Conservation (phyloP, 1,284 basidiomycete genomes). For the Sphaerobolus stellatus region DNA sequence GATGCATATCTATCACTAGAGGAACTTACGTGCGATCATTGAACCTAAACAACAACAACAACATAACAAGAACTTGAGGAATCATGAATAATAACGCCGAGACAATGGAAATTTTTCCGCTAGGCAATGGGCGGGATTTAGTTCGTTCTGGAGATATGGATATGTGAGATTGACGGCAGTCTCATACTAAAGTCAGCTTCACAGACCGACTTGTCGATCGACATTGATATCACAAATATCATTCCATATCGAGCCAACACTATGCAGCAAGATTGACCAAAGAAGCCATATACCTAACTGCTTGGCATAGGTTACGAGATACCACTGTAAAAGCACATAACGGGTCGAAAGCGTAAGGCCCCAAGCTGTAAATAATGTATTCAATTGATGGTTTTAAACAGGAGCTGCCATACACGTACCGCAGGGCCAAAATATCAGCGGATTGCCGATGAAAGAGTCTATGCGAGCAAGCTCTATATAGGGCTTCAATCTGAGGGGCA, state of each 20-base stretch:
- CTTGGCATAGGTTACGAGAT: not conserved
- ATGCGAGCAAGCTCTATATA: not conserved
- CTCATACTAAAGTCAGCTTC: constrained; percentile 1
- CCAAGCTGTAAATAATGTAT: not conserved
- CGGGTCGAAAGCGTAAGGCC: not conserved
- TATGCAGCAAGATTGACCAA: constrained; percentile 9
- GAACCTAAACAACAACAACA: not conserved
- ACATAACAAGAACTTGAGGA: not conserved
- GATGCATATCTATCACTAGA: not conserved
- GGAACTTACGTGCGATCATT: not conserved
- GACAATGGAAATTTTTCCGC: constrained; percentile 40
- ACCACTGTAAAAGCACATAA: not conserved
- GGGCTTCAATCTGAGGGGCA: not conserved
- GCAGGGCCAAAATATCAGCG: not conserved
- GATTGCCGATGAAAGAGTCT: not conserved
- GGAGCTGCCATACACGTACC: not conserved
- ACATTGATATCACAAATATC: constrained; percentile 25
- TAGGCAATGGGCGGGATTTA: constrained; percentile 47
- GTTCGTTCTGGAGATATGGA: constrained; percentile 43
- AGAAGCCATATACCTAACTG: not conserved
- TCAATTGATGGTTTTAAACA: not conserved
- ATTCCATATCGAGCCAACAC: constrained; percentile 19
- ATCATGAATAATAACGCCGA: constrained; percentile 29
- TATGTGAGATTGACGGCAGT: constrained; percentile 1
- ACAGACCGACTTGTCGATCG: constrained; percentile 24